phyloP scores from a whole-genome alignment of 2,329 filamentous ascomycete genomes.

The Achaetomium macrosporum region DNA sequence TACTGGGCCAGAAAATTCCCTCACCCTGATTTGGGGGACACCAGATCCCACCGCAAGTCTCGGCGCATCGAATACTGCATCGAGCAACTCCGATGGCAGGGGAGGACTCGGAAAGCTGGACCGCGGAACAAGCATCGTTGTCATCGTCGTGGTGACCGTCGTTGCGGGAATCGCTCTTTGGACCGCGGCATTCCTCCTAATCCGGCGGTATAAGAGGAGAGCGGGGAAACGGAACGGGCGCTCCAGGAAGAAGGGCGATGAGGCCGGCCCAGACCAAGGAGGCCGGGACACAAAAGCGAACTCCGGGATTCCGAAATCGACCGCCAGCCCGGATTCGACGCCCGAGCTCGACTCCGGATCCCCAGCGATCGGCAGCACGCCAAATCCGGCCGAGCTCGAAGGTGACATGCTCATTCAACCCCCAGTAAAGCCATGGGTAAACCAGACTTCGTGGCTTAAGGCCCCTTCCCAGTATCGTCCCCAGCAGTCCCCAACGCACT shows the following conservation, averaged over 20 bases:
- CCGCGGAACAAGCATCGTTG: slow-evolving; percentile 13
- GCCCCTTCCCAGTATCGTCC: slow-evolving; percentile 5
- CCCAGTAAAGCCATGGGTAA: slow-evolving; percentile 2
- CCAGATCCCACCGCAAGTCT: background rate
- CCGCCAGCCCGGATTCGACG: background rate
- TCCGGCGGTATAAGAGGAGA: slow-evolving; percentile 16
- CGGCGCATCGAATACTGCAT: background rate
- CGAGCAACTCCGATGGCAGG: background rate
- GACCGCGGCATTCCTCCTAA: slow-evolving; percentile 12
- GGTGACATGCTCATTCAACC: slow-evolving; percentile 5
- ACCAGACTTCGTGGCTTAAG: slow-evolving; percentile 10
- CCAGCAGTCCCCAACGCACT: slow-evolving; percentile 8
- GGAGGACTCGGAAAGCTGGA: slow-evolving; percentile 9
- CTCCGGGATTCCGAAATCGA: background rate
- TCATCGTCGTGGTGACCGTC: slow-evolving; percentile 22
- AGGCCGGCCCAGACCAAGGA: background rate
- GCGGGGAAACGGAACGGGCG: background rate
- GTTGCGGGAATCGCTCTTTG: slow-evolving; percentile 13
- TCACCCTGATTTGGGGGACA: slow-evolving; percentile 2
- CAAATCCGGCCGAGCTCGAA: slow-evolving; percentile 25
- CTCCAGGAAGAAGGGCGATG: background rate
- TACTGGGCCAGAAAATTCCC: background rate
- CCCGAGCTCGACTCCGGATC: slow-evolving; percentile 16
- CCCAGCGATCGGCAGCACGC: slow-evolving; percentile 18
- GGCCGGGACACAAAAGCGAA: background rate